Percentiles rank a stretch among this genome's conserved stretches.
phyloP scores from a whole-genome alignment of 306 rosid genomes.

The Sphenostylis stenocarpa region DNA sequence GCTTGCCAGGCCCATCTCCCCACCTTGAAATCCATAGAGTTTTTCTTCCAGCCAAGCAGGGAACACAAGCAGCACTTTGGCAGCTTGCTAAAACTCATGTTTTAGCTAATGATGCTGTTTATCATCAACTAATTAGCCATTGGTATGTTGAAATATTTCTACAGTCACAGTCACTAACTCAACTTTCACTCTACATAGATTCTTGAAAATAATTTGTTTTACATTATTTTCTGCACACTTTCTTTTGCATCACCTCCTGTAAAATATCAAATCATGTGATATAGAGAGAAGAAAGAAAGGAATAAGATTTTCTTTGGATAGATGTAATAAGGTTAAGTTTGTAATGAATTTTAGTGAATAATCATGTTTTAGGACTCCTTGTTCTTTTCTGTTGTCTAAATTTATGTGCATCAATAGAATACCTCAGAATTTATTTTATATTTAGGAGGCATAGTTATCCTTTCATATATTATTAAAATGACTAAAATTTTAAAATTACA shows the following conservation, averaged over 20 bases:
- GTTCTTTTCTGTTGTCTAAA: background rate
- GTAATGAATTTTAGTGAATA: background rate
- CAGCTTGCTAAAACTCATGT: slow-evolving; percentile 78
- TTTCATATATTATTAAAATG: background rate
- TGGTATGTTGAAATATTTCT: slow-evolving; percentile 52
- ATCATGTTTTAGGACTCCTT: background rate
- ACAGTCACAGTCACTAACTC: slow-evolving; percentile 12
- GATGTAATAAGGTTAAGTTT: background rate
- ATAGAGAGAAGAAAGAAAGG: background rate
- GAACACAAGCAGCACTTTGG: slow-evolving; percentile 71
- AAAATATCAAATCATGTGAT: background rate
- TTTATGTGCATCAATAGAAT: background rate
- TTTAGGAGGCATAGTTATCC: background rate
- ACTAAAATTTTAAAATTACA: background rate
- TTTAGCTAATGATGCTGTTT: slow-evolving; percentile 60
- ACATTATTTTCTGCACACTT: background rate
- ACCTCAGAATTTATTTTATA: background rate
- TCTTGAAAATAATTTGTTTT: background rate
- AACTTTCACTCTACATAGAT: background rate
- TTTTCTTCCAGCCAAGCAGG: slow-evolving; percentile 57
- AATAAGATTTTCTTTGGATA: background rate
- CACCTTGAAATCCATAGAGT: slow-evolving; percentile 36
- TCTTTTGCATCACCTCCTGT: background rate
- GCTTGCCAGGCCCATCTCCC: slow-evolving; percentile 40
- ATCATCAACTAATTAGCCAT: slow-evolving; percentile 72